Conservation (phyloP, 2,329 filamentous ascomycete species). For the Rutstroemia sydowiana region DNA sequence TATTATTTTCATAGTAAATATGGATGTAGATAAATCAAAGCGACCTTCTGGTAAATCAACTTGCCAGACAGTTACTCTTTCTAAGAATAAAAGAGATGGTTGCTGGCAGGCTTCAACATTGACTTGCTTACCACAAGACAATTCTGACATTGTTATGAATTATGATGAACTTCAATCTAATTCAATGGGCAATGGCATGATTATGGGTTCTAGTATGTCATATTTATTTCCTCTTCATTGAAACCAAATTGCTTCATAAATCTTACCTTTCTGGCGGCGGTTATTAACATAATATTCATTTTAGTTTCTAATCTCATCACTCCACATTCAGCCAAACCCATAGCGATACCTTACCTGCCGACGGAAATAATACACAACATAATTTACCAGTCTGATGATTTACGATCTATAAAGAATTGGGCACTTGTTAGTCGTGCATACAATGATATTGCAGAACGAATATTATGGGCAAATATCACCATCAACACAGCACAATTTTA, state of each 20-base stretch:
- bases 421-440: constrained; percentile 1
- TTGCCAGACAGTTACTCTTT: neutral
- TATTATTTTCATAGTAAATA: neutral
- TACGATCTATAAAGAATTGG: constrained; percentile 11
- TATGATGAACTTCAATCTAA: constrained; percentile 5
- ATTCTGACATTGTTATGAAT: neutral
- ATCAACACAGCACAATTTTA: constrained; percentile 10
- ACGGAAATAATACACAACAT: constrained; percentile 7
- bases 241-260: neutral
- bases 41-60: constrained; percentile 3
- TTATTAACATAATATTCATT: neutral
- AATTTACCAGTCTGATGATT: constrained; percentile 5
- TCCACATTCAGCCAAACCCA: constrained; percentile 4
- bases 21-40: neutral
- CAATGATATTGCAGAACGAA: constrained; percentile 7
- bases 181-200: constrained; percentile 1
- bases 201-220: neutral
- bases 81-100: constrained; percentile 7
- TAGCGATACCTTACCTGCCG: constrained; percentile 3
- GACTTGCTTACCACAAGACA: neutral
- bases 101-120: constrained; percentile 4
- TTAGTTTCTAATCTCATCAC: neutral
- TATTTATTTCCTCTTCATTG: neutral
- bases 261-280: neutral
- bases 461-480: constrained; percentile 9